Percentiles rank a stretch among this genome's conserved stretches.
Conservation (phyloP, 1,139 yeast genomes). For the Geotrichum klebahnii region DNA sequence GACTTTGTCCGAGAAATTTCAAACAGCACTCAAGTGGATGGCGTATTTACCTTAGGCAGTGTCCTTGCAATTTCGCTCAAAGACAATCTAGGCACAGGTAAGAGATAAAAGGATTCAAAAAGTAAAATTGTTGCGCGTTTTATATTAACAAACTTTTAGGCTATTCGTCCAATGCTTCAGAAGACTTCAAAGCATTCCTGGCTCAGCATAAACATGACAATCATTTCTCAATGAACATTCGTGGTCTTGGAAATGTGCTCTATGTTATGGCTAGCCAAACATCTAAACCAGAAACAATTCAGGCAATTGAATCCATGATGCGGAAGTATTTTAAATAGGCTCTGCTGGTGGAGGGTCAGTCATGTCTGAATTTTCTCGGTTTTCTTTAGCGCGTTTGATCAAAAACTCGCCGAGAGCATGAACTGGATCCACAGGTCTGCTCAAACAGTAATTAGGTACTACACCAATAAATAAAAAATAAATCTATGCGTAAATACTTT, state of each 20-base stretch:
- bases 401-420: slow-evolving; percentile 66
- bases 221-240: slow-evolving; percentile 23
- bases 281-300: not conserved
- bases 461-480: not conserved
- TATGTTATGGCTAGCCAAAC: slow-evolving; percentile 26
- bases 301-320: not conserved
- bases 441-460: slow-evolving; percentile 6
- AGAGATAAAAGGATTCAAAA: slow-evolving; percentile 24
- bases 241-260: slow-evolving; percentile 30
- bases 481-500: not conserved
- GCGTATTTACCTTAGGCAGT: slow-evolving; percentile 31
- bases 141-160: slow-evolving; percentile 3
- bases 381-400: slow-evolving; percentile 37
- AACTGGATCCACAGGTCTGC: slow-evolving; percentile 64
- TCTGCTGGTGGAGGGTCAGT: slow-evolving; percentile 2
- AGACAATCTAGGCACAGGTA: slow-evolving; percentile 24
- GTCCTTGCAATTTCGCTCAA: slow-evolving; percentile 31
- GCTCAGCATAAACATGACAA: not conserved
- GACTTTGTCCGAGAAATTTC: slow-evolving; percentile 26
- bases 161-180: slow-evolving; percentile 12
- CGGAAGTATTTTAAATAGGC: slow-evolving; percentile 2
- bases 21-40: slow-evolving; percentile 24
- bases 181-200: slow-evolving; percentile 6
- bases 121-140: not conserved
- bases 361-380: not conserved